phyloP scores from a whole-genome alignment of 352 stramenopile genomes.

The Globisporangium paroecandrum region DNA sequence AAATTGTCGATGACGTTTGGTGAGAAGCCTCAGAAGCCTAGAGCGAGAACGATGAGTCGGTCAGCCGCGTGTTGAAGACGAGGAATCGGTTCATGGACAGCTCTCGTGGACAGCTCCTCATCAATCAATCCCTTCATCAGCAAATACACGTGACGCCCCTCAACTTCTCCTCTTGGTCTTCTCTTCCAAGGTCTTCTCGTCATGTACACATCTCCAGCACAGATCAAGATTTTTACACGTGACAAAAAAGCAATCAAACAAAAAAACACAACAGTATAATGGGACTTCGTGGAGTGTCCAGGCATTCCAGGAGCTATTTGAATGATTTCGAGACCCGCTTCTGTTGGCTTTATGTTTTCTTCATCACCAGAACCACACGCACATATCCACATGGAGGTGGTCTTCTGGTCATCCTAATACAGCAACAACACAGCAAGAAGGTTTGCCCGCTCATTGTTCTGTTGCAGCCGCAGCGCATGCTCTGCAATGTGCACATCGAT shows the following conservation, averaged over 20 bases:
- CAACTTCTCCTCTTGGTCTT: not conserved
- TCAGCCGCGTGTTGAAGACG: slow-evolving; percentile 1
- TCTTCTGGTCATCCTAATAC: not conserved
- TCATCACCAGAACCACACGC: not conserved
- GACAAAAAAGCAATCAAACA: not conserved
- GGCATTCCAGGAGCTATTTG: not conserved
- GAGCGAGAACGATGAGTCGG: not conserved
- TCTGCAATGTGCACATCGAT: not conserved
- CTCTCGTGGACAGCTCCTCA: not conserved
- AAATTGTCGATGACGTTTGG: slow-evolving; percentile 16
- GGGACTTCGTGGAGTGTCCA: not conserved
- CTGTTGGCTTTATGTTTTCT: not conserved
- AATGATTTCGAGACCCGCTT: not conserved
- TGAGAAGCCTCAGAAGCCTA: not conserved
- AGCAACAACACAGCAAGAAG: not conserved
- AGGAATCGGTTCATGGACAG: not conserved
- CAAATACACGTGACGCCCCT: slow-evolving; percentile 7
- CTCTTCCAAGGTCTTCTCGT: not conserved
- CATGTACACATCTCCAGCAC: not conserved
- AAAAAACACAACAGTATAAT: slow-evolving; percentile 4
- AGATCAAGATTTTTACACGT: slow-evolving; percentile 2
- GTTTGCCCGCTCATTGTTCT: not conserved
- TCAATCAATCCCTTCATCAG: not conserved
- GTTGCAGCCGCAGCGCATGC: not conserved
- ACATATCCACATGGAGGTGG: not conserved